Percentiles rank a stretch among this genome's conserved stretches.
These are phyloP conservation scores for Leishmania martiniquensis DNA, from an alignment of 208 protist species.

Conservation along the genomic window DNA sequence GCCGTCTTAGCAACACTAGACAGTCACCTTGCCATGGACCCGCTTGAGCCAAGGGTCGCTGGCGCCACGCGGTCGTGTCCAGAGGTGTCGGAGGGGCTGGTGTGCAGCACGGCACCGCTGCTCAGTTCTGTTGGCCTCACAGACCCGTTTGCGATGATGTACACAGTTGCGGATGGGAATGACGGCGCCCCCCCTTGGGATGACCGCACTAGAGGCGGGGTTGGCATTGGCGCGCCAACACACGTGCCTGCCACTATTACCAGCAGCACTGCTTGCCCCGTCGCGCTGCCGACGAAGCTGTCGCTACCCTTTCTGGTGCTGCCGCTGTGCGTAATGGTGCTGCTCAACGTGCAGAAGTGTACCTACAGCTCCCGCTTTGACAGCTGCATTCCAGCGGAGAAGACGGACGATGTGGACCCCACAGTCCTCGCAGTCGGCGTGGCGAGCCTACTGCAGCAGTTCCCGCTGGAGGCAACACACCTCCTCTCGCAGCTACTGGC, in stretches of 20 bases:
- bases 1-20: conserved; percentile 87
- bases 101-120: conserved; percentile 20
- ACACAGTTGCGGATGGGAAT: conserved; percentile 11
- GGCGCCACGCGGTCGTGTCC: conserved; percentile 5
- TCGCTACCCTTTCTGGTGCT: conserved; percentile 79
- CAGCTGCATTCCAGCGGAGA: conserved; percentile 50
- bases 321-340: conserved; percentile 76
- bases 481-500: conserved; percentile 85
- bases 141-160: conserved; percentile 21
- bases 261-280: not conserved
- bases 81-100: conserved; percentile 21
- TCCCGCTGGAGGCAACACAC: conserved; percentile 83
- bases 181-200: not conserved
- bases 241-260: not conserved
- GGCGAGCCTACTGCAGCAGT: conserved; percentile 93
- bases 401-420: conserved; percentile 78
- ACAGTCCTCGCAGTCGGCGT: conserved; percentile 89
- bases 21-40: conserved; percentile 33
- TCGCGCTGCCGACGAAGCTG: conserved; percentile 35
- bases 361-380: conserved; percentile 60
- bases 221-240: not conserved
- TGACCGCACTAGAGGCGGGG: not conserved
- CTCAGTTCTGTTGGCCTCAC: conserved; percentile 19
- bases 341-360: conserved; percentile 60
- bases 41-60: not conserved